Percentiles rank a stretch among this genome's conserved stretches.
phyloP scores from a whole-genome alignment of 768 basidiomycete species.

The Boletus pseudo-olivaceus region DNA sequence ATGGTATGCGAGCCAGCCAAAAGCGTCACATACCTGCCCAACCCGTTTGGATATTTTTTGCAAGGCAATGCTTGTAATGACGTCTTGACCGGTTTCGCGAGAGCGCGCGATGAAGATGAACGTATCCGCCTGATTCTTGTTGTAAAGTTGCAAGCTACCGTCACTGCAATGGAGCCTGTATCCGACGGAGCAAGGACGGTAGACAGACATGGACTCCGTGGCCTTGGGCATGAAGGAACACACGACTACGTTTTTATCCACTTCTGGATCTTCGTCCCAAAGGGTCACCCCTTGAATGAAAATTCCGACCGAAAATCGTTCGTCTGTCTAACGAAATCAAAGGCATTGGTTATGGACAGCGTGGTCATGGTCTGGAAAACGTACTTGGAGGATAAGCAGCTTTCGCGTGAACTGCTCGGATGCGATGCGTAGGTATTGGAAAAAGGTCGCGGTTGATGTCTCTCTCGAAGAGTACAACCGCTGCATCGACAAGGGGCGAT shows the following conservation, averaged over 20 bases:
- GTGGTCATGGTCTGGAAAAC: neutral
- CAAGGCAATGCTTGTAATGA: constrained; percentile 58
- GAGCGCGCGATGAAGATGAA: constrained; percentile 57
- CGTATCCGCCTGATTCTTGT: constrained; percentile 48
- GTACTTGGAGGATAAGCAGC: constrained; percentile 54
- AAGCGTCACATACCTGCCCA: constrained; percentile 38
- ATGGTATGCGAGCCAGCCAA: neutral
- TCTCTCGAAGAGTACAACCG: constrained; percentile 55
- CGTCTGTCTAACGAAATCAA: constrained; percentile 44
- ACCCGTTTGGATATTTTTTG: constrained; percentile 56
- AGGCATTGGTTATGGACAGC: neutral
- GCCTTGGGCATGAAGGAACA: constrained; percentile 59
- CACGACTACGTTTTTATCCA: constrained; percentile 57
- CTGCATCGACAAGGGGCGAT: constrained; percentile 54
- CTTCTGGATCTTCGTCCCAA: constrained; percentile 58
- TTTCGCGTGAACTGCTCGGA: constrained; percentile 57
- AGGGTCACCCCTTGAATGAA: constrained; percentile 58
- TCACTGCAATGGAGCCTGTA: constrained; percentile 57
- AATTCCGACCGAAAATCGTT: constrained; percentile 58
- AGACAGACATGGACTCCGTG: constrained; percentile 44
- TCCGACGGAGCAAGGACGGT: constrained; percentile 48
- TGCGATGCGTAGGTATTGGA: constrained; percentile 56
- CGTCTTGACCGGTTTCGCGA: constrained; percentile 41
- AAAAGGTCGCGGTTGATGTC: constrained; percentile 54
- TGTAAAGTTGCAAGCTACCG: constrained; percentile 55